A percentile compares a stretch with the other conserved stretches of the same genome.
Evolutionary conservation across 345 rosid species (phyloP).

Genomic region (Corchorus capsularis): DNA sequence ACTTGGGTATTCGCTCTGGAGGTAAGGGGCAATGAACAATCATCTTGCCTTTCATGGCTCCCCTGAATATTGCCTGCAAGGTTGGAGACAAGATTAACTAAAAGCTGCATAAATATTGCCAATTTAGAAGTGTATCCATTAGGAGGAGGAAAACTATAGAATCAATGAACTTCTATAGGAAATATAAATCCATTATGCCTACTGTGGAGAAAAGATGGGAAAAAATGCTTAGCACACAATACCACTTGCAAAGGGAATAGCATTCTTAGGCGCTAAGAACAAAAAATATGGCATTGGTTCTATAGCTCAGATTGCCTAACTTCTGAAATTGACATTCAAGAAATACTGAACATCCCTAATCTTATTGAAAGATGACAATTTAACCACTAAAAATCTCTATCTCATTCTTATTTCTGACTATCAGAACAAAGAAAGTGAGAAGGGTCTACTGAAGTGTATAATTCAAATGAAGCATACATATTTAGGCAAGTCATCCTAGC

Average conservation of each 20-base stretch:
- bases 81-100: background rate
- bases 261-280: background rate
- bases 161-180: background rate
- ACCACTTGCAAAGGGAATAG: background rate
- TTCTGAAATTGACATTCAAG: background rate
- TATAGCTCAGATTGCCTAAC: background rate
- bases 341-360: background rate
- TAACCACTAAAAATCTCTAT: background rate
- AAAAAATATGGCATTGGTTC: background rate
- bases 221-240: background rate
- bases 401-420: no score
- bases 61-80: constrained; percentile 77
- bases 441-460: no score
- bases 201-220: background rate
- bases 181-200: background rate
- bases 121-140: background rate
- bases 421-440: no score
- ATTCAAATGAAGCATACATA: background rate
- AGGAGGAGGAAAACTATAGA: background rate
- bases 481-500: background rate
- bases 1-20: constrained; percentile 75
- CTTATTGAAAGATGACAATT: background rate
- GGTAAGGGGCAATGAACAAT: constrained; percentile 83
- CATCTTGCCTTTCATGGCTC: constrained; percentile 96
- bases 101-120: background rate